Evolutionary conservation across 306 rosid genomes (phyloP).

Genomic region (Vachellia pachyceras): DNA sequence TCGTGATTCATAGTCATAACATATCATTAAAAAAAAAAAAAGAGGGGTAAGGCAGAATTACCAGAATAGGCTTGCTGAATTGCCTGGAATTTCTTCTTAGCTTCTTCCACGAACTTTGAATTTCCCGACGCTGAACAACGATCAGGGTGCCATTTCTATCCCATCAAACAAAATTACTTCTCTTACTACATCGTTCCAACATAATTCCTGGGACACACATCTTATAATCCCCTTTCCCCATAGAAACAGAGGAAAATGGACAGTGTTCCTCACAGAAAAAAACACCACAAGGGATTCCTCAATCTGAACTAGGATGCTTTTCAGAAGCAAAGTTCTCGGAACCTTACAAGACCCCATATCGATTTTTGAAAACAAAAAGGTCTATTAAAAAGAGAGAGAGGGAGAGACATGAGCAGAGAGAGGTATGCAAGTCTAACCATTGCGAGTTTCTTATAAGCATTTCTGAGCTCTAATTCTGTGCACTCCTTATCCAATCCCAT

Average conservation of each 20-base stretch:
- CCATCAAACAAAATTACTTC: slow-evolving; percentile 42
- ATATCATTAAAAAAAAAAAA: background rate
- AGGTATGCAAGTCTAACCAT: slow-evolving; percentile 62
- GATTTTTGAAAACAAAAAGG: slow-evolving; percentile 5
- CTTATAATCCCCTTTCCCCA: slow-evolving; percentile 5
- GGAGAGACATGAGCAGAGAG: background rate
- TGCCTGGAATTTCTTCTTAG: slow-evolving; percentile 88
- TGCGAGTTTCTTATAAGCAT: slow-evolving; percentile 90
- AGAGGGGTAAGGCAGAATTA: slow-evolving; percentile 35
- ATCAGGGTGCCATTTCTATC: slow-evolving; percentile 99
- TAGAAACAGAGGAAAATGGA: background rate
- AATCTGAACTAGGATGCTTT: slow-evolving; percentile 15
- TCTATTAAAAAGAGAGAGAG: background rate
- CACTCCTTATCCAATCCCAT: slow-evolving; percentile 90
- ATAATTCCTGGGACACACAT: slow-evolving; percentile 14
- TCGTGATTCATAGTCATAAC: too few relatives aligned
- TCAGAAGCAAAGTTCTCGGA: background rate
- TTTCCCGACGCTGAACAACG: slow-evolving; percentile 86
- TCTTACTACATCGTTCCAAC: background rate
- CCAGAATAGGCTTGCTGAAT: slow-evolving; percentile 97
- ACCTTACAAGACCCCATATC: slow-evolving; percentile 24
- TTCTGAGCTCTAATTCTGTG: slow-evolving; percentile 68
- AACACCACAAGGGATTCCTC: slow-evolving; percentile 13
- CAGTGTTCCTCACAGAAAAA: too few relatives aligned
- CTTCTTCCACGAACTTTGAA: slow-evolving; percentile 78